A percentile compares a stretch with the other conserved stretches of the same genome.
Evolutionary conservation across 148 eudicot species (phyloP).

Genomic region (Oxyria digyna): DNA sequence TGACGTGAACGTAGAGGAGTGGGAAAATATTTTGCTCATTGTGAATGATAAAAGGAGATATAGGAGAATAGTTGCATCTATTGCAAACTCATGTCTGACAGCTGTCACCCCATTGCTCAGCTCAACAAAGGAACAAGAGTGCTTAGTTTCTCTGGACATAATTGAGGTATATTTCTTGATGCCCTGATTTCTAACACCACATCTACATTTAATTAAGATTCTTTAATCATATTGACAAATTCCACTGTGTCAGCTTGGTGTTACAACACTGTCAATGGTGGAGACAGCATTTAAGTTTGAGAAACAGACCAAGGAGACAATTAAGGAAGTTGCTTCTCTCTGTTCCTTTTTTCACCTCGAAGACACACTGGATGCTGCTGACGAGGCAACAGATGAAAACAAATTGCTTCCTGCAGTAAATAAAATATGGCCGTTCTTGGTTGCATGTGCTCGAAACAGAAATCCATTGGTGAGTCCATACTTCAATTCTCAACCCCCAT

Average conservation of each 20-base stretch:
- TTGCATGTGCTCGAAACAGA: slow-evolving; percentile 61
- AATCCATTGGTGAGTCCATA: slow-evolving; percentile 52
- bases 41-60: slow-evolving; percentile 71
- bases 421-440: slow-evolving; percentile 84
- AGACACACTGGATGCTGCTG: slow-evolving; percentile 57
- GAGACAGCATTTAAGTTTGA: slow-evolving; percentile 72
- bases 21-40: slow-evolving; percentile 56
- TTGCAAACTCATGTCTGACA: slow-evolving; percentile 60
- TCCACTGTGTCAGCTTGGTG: slow-evolving; percentile 36
- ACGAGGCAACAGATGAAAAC: slow-evolving; percentile 57
- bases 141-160: slow-evolving; percentile 62
- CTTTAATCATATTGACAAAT: too few relatives aligned
- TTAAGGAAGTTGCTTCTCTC: slow-evolving; percentile 34
- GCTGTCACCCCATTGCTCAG: slow-evolving; percentile 69
- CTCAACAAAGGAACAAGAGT: slow-evolving; percentile 45
- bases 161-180: slow-evolving; percentile 44
- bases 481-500: not conserved
- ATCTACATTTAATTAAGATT: too few relatives aligned
- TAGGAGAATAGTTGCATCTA: slow-evolving; percentile 73
- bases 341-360: slow-evolving; percentile 44
- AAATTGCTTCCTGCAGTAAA: slow-evolving; percentile 89
- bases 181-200: not conserved
- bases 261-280: slow-evolving; percentile 54
- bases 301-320: slow-evolving; percentile 46
- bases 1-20: slow-evolving; percentile 34